A percentile compares a stretch with the other conserved stretches of the same genome.
Conservation (phyloP, 495 filamentous ascomycete genomes). For the Amniculicola lignicola region DNA sequence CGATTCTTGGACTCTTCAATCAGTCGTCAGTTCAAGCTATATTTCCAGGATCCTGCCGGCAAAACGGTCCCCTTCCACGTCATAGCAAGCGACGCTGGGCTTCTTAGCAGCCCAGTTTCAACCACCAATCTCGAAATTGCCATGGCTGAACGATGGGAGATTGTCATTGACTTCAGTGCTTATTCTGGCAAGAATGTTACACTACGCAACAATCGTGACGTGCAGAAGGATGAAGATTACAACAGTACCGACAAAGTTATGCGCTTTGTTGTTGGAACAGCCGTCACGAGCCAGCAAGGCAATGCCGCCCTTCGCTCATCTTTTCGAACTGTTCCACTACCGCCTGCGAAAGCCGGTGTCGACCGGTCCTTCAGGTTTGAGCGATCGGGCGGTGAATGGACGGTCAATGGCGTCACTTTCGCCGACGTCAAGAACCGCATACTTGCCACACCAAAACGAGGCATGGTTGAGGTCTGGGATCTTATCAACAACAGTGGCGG, state of each 20-base stretch:
- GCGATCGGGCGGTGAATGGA: constrained; percentile 44
- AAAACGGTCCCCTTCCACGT: constrained; percentile 51
- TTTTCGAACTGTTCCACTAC: constrained; percentile 40
- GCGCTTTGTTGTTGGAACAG: constrained; percentile 50
- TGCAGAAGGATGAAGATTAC: constrained; percentile 48
- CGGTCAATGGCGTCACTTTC: constrained; percentile 54
- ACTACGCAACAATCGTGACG: constrained; percentile 46
- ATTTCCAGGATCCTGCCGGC: constrained; percentile 40
- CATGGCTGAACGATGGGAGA: constrained; percentile 57
- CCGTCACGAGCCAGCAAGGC: constrained; percentile 39
- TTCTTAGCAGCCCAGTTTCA: constrained; percentile 42
- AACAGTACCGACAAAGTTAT: constrained; percentile 52
- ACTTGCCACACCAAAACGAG: constrained; percentile 50
- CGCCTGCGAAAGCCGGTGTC: constrained; percentile 37
- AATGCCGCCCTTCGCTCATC: constrained; percentile 39
- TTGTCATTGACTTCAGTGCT: constrained; percentile 52
- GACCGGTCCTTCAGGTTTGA: constrained; percentile 50
- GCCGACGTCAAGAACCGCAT: constrained; percentile 50
- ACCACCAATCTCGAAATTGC: constrained; percentile 44
- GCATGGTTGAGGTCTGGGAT: constrained; percentile 52
- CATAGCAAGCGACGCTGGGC: constrained; percentile 53
- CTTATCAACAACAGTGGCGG: constrained; percentile 42
- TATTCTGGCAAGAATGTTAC: constrained; percentile 51
- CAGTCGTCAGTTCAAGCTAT: constrained; percentile 50
- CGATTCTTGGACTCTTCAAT: constrained; percentile 51